Evolutionary conservation across 2,329 filamentous ascomycete genomes (phyloP), one percentile per base, ranked within the genome.

Genomic region (Daldinia eschscholtzii): DNA sequence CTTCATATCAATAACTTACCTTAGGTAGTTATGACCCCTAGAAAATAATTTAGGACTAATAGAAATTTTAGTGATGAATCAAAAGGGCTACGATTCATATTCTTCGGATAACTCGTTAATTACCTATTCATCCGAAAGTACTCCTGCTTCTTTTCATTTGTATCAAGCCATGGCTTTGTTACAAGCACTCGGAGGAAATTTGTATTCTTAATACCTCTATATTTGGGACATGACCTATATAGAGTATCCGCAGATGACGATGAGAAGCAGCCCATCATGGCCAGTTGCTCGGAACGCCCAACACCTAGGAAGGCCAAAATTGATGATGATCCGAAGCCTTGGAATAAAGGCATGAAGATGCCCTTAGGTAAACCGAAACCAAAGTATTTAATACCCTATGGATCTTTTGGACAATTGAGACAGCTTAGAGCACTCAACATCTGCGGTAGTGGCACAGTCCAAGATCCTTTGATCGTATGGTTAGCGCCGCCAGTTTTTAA

Each of bases 401-500:
- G 20, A 23, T 23, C 20, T 23, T 23, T 23, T 23, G 20, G 18
- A 15, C 65, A 65, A 23, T 12, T 41, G 10, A 59, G 62, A 20
- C 44, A 68, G n/a, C 41, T 26, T 3, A 50, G 64, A 28, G 18
- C 60, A 23, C 10, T 39, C 6, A 50, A 57, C 12, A 20, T 13
- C 18, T 64, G 56, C 10, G 68, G 68, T n/a, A 53, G 42, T 9
- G 60, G 65, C 1, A 64, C 65, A 12, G 18, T 62, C 7, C 52
- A 66, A 4, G 63, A 71, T 15, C 68, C 68, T 37, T 6, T 26
- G 35, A 64, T 71, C 20, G 2, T 68, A 2, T 71, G 65, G 65
- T 12, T 71, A 2, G 62, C 58, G 4, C 56, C 62, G 3, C 52
- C 44, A 20, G 48, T 64, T 4, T 65, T 65, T 15, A 62, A 59